Evolutionary conservation across 2,329 filamentous ascomycete genomes (phyloP).

Genomic region (Neofusicoccum kwambonambiense): DNA sequence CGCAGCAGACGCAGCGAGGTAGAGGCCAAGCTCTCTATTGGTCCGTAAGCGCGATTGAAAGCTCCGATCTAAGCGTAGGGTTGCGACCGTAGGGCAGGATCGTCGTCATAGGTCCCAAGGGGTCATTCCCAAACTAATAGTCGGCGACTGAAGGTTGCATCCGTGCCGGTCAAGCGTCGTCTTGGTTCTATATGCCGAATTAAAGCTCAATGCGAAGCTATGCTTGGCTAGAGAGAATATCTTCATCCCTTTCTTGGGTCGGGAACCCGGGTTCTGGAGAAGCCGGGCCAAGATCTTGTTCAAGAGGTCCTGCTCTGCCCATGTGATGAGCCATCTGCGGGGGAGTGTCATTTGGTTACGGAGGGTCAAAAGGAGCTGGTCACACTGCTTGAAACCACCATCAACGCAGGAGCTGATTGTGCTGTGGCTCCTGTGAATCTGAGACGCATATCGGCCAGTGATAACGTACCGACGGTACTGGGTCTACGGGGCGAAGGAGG

Average conservation of each 20-base stretch:
- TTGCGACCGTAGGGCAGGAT: neutral
- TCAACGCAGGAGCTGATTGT: neutral
- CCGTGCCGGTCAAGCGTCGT: conserved; percentile 11
- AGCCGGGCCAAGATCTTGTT: neutral
- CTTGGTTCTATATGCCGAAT: neutral
- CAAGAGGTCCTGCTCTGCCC: too few species aligned
- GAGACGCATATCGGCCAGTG: neutral
- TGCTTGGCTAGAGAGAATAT: conserved; percentile 2
- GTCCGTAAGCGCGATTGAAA: neutral
- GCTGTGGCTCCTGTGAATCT: neutral
- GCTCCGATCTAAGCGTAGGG: neutral
- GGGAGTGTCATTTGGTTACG: too few species aligned
- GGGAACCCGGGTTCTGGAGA: neutral
- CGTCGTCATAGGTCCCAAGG: conserved; percentile 12
- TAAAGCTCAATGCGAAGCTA: neutral
- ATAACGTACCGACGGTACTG: neutral
- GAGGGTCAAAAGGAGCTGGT: neutral
- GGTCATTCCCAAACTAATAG: conserved; percentile 9
- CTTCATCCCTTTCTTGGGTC: conserved; percentile 11
- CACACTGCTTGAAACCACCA: neutral
- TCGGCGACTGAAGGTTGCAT: conserved; percentile 6
- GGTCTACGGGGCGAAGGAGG: neutral
- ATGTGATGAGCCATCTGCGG: neutral
- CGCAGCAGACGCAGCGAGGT: neutral
- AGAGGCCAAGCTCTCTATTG: neutral